Conservation (phyloP, 2,329 filamentous ascomycete species). For the Chaetomiaceae sp. region DNA sequence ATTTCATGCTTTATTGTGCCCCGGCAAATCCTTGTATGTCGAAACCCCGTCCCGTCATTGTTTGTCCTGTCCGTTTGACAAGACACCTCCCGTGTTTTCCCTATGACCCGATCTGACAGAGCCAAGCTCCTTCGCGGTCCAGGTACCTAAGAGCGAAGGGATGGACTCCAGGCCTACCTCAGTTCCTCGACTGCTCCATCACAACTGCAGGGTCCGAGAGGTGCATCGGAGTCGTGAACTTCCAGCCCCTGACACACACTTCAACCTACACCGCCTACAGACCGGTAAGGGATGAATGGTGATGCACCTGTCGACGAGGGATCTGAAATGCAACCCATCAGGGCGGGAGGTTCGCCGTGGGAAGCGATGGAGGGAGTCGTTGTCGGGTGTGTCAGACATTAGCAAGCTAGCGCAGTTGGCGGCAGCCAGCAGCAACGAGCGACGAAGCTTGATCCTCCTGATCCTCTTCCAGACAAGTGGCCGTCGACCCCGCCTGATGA, state of each 20-base stretch:
- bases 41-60: too few relatives aligned
- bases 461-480: not conserved
- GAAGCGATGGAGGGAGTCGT: not conserved
- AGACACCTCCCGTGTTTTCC: too few relatives aligned
- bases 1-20: too few relatives aligned
- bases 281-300: not conserved
- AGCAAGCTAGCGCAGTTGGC: not conserved
- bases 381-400: constrained; percentile 10
- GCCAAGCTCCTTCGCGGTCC: too few relatives aligned
- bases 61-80: too few relatives aligned
- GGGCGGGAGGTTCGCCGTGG: not conserved
- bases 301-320: not conserved
- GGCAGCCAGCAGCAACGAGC: not conserved
- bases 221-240: constrained; percentile 17
- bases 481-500: constrained; percentile 6
- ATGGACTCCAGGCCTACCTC: too few relatives aligned
- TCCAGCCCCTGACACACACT: constrained; percentile 16
- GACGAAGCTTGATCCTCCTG: not conserved
- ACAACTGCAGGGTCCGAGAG: constrained; percentile 11
- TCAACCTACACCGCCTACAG: not conserved
- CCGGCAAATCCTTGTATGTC: too few relatives aligned
- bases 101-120: too few relatives aligned
- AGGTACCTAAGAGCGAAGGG: too few relatives aligned
- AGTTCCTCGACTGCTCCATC: not conserved
- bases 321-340: not conserved